These are phyloP conservation scores for Cytospora mali DNA, from an alignment of 2,329 filamentous ascomycete genomes.

Conservation along the genomic window DNA sequence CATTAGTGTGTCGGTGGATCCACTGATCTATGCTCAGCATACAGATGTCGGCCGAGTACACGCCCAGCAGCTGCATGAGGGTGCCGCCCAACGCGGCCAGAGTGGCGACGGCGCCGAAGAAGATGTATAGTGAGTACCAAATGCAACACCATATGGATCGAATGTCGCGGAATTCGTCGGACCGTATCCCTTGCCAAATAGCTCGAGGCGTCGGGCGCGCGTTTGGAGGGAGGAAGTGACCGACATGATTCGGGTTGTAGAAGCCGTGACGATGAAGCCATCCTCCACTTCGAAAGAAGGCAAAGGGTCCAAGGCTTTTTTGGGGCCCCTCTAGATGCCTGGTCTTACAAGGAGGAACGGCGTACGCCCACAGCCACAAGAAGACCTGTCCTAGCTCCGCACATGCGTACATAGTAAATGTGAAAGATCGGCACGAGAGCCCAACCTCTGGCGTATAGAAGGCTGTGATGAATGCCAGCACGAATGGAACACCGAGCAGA, in stretches of 20 bases:
- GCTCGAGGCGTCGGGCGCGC: conserved; percentile 1
- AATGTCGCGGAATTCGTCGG: conserved; percentile 10
- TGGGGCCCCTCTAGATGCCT: neutral
- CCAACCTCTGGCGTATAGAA: conserved; percentile 33
- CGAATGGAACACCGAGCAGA: conserved; percentile 30
- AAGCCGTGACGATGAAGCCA: conserved; percentile 32
- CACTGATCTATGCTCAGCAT: conserved; percentile 29
- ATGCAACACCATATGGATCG: conserved; percentile 22
- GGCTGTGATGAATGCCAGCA: conserved; percentile 33
- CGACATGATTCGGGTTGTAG: conserved; percentile 29
- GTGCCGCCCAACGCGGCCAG: conserved; percentile 37
- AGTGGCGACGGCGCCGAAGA: conserved; percentile 44
- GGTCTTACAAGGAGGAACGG: conserved; percentile 16
- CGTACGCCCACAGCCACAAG: conserved; percentile 34
- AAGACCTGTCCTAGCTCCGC: conserved; percentile 29
- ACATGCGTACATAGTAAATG: conserved; percentile 31
- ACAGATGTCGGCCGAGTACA: conserved; percentile 32
- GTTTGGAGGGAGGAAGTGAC: conserved; percentile 23
- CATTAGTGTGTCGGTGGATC: conserved; percentile 23
- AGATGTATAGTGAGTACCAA: conserved; percentile 31
- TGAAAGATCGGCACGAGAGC: conserved; percentile 33
- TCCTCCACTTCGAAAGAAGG: conserved; percentile 27
- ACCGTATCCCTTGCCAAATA: neutral
- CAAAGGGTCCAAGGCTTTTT: neutral
- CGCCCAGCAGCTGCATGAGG: conserved; percentile 34